A percentile compares a stretch with the other conserved stretches of the same genome.
Conservation (phyloP, 306 rosid genomes). For the Lithocarpus polystachyus region DNA sequence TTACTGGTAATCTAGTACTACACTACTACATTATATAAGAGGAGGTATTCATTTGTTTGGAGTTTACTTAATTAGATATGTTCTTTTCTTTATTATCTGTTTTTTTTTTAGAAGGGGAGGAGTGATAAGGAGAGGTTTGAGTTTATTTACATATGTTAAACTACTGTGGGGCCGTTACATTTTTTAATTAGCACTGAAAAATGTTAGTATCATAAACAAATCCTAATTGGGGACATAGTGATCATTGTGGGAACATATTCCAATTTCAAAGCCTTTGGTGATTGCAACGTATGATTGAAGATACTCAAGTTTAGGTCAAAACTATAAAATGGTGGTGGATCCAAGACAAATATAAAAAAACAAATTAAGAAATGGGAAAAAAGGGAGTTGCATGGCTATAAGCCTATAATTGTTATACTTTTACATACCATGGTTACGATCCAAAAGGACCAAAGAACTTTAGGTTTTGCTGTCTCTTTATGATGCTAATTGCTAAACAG, state of each 20-base stretch:
- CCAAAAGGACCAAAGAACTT: conserved; percentile 29
- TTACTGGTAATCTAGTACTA: no score
- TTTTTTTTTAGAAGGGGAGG: not conserved
- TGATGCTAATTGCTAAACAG: not conserved
- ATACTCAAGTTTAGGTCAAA: conserved; percentile 14
- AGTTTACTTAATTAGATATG: no score
- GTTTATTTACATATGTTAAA: not conserved
- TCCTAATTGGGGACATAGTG: not conserved
- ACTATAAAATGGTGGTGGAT: conserved; percentile 28
- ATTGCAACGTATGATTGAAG: conserved; percentile 22
- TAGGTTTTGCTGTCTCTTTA: conserved; percentile 16
- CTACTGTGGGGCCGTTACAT: not conserved
- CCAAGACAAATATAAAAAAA: conserved; percentile 16
- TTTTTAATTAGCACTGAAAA: not conserved
- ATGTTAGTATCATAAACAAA: not conserved
- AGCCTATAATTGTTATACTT: conserved; percentile 1
- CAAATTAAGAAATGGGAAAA: not conserved
- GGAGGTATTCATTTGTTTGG: no score
- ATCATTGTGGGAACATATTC: conserved; percentile 7
- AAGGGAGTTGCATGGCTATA: not conserved
- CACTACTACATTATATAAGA: no score
- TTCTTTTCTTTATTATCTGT: no score
- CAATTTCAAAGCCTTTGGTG: conserved; percentile 5
- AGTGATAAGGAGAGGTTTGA: not conserved
- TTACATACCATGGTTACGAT: conserved; percentile 12